A percentile compares a stretch with the other conserved stretches of the same genome.
phyloP scores from a whole-genome alignment of 2,329 filamentous ascomycete genomes.

The Torrubiellomyces zombiae region DNA sequence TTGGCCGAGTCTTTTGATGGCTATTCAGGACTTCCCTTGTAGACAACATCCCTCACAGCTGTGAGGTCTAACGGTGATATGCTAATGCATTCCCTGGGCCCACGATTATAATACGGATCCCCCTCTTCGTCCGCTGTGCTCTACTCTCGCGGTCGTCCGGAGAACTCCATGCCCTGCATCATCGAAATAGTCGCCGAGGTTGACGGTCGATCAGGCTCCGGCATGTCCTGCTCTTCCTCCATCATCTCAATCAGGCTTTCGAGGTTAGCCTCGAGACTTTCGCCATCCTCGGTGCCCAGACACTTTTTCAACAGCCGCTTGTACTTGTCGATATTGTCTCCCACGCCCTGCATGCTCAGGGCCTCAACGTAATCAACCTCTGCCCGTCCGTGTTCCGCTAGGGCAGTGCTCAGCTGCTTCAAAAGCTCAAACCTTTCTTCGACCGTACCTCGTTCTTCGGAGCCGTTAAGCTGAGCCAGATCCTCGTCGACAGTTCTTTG shows the following conservation, averaged over 20 bases:
- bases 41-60: too few species aligned
- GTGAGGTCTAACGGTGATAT: too few species aligned
- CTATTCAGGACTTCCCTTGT: too few species aligned
- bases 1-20: too few species aligned
- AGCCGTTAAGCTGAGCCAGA: conserved; percentile 32
- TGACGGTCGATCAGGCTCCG: conserved; percentile 15
- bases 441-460: conserved; percentile 24
- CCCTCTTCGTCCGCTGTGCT: too few species aligned
- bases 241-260: conserved; percentile 45
- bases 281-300: conserved; percentile 47
- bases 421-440: conserved; percentile 42
- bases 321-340: conserved; percentile 60
- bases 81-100: too few species aligned
- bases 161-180: too few species aligned
- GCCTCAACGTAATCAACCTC: conserved; percentile 54
- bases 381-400: conserved; percentile 42
- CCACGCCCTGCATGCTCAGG: conserved; percentile 50
- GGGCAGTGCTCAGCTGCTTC: conserved; percentile 36
- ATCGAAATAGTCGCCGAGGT: too few species aligned
- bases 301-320: conserved; percentile 51
- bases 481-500: conserved; percentile 35
- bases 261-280: conserved; percentile 49
- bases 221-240: conserved; percentile 40
- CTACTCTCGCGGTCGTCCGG: conserved; percentile 5
- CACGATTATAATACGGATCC: too few species aligned